phyloP scores from a whole-genome alignment of 2,329 filamentous ascomycete genomes.

The Colletotrichum phormii region DNA sequence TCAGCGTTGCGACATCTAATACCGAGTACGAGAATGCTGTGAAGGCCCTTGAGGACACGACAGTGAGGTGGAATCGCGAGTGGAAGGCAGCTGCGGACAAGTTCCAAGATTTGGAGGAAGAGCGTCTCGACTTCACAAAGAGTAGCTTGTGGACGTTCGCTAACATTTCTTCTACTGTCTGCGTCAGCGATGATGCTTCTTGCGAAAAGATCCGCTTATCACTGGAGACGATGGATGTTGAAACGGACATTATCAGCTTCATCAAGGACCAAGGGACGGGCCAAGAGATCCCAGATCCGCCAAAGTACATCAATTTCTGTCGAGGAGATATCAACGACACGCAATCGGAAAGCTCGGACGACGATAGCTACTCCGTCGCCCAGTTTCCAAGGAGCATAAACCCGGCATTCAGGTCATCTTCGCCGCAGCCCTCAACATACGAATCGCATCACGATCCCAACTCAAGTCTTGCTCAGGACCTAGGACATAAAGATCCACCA shows the following conservation, averaged over 20 bases:
- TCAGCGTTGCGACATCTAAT: slow-evolving; percentile 90
- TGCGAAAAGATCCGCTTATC: slow-evolving; percentile 97
- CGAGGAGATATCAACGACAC: slow-evolving; percentile 86
- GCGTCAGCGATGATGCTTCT: slow-evolving; percentile 95
- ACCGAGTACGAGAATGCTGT: slow-evolving; percentile 94
- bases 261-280: slow-evolving; percentile 91
- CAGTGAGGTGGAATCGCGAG: slow-evolving; percentile 94
- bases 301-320: slow-evolving; percentile 99
- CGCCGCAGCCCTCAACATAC: slow-evolving; percentile 91
- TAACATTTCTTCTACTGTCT: slow-evolving; percentile 96
- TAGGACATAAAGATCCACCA: slow-evolving; percentile 55
- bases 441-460: slow-evolving; percentile 93
- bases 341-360: slow-evolving; percentile 85
- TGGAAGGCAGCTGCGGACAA: slow-evolving; percentile 99
- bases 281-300: slow-evolving; percentile 96
- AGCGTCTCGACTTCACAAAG: slow-evolving; percentile 96
- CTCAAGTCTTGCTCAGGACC: slow-evolving; percentile 75
- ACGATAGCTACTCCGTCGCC: slow-evolving; percentile 91
- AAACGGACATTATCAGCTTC: slow-evolving; percentile 91
- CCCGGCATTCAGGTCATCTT: slow-evolving; percentile 94
- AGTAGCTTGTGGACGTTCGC: slow-evolving; percentile 98
- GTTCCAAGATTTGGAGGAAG: slow-evolving; percentile 98
- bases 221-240: slow-evolving; percentile 94
- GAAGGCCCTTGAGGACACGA: slow-evolving; percentile 94
- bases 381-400: slow-evolving; percentile 97